A percentile compares a stretch with the other conserved stretches of the same genome.
Evolutionary conservation across 2,329 filamentous ascomycete genomes (phyloP).

Genomic region (Atkinsonella texensis): DNA sequence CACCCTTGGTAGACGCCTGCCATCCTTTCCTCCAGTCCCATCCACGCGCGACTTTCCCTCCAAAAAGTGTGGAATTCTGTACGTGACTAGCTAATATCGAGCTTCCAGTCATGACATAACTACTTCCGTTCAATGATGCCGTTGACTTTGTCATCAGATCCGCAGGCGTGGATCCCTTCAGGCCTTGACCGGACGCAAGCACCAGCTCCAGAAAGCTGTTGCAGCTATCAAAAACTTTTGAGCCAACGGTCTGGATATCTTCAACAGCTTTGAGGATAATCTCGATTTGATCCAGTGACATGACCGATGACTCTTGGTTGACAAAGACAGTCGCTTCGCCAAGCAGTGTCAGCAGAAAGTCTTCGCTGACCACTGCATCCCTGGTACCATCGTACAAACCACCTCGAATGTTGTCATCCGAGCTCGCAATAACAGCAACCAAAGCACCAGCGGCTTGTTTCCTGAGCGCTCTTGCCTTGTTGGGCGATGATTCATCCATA

Average conservation of each 20-base stretch:
- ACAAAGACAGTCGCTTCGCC: conserved; percentile 75
- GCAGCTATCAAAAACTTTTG: conserved; percentile 59
- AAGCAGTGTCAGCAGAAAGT: conserved; percentile 71
- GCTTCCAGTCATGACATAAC: conserved; percentile 61
- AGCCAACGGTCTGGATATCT: conserved; percentile 64
- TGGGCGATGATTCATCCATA: conserved; percentile 16
- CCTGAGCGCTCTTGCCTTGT: conserved; percentile 45
- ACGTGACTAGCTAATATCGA: conserved; percentile 55
- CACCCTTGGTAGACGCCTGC: conserved; percentile 50
- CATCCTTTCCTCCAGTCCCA: conserved; percentile 76
- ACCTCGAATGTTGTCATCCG: conserved; percentile 82
- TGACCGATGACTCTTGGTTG: conserved; percentile 38
- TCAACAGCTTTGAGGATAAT: conserved; percentile 65
- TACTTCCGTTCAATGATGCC: conserved; percentile 41
- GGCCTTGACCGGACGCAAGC: conserved; percentile 54
- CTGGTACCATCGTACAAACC: conserved; percentile 74
- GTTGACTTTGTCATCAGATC: conserved; percentile 53
- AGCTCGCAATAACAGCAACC: conserved; percentile 71
- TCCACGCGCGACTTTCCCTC: conserved; percentile 42
- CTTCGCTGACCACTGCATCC: conserved; percentile 76
- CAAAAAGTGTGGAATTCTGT: conserved; percentile 46
- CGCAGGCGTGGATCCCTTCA: conserved; percentile 49
- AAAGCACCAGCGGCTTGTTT: conserved; percentile 61
- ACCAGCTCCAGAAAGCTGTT: conserved; percentile 70
- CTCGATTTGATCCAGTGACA: conserved; percentile 63